Evolutionary conservation across 305 asterid genomes (phyloP).

Genomic region (Galium porrigens): DNA sequence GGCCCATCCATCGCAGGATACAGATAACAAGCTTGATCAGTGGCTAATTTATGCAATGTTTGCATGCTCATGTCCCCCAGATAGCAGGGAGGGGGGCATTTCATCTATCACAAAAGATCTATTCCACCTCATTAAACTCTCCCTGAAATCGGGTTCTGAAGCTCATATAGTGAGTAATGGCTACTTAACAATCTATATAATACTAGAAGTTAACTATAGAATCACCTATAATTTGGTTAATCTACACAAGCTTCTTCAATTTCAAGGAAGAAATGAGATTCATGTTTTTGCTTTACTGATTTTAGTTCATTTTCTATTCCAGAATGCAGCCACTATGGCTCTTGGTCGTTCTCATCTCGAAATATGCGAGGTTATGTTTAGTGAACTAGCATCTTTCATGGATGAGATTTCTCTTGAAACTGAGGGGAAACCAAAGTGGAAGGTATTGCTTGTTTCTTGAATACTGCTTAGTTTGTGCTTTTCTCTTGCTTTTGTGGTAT

Average conservation of each 20-base stretch:
- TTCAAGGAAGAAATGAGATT: conserved; percentile 1
- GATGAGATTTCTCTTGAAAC: conserved; percentile 89
- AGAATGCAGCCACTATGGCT: conserved; percentile 98
- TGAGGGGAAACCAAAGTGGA: conserved; percentile 98
- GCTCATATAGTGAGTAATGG: conserved; percentile 62
- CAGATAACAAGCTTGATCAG: conserved; percentile 91
- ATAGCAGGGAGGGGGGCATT: conserved; percentile 74
- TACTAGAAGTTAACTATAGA: not conserved
- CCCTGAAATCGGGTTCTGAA: conserved; percentile 92
- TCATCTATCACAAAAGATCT: conserved; percentile 79
- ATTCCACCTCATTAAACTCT: conserved; percentile 88
- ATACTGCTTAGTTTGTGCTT: conserved; percentile 3
- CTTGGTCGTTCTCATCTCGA: conserved; percentile 97
- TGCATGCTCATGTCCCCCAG: conserved; percentile 87
- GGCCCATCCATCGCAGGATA: conserved; percentile 86
- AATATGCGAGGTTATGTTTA: conserved; percentile 92
- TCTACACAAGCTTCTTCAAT: conserved; percentile 5
- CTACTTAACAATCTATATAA: conserved; percentile 11
- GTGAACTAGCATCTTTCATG: conserved; percentile 87
- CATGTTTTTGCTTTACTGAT: not conserved
- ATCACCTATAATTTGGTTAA: conserved; percentile 1
- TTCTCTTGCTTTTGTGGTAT: conserved; percentile 14
- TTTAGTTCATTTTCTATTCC: conserved; percentile 17
- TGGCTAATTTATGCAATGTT: conserved; percentile 99
- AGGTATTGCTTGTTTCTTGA: conserved; percentile 38